phyloP scores from a whole-genome alignment of 1,139 yeast species.

The Yamadazyma epiphylla region DNA sequence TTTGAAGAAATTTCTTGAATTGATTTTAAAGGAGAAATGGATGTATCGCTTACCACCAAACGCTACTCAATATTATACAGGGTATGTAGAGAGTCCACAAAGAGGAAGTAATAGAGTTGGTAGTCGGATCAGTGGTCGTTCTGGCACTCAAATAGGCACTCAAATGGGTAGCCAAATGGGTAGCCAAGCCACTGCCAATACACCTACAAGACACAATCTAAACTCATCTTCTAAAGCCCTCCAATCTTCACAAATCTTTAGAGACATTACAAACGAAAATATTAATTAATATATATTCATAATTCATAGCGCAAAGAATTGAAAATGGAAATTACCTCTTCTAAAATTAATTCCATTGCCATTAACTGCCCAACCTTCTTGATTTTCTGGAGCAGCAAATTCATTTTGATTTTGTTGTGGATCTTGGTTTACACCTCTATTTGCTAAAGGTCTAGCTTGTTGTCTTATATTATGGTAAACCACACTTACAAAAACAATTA shows the following conservation, averaged over 20 bases:
- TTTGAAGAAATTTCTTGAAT: constrained; percentile 57
- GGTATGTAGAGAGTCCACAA: neutral
- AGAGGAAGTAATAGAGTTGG: neutral
- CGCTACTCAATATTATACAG: constrained; percentile 25
- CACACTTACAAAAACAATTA: constrained; percentile 26
- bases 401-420: constrained; percentile 5
- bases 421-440: constrained; percentile 12
- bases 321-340: constrained; percentile 34
- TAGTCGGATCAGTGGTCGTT: no score
- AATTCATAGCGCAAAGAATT: constrained; percentile 26
- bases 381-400: neutral
- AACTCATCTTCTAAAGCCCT: neutral
- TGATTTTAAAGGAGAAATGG: constrained; percentile 65
- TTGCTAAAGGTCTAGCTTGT: constrained; percentile 22
- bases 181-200: neutral
- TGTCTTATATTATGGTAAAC: constrained; percentile 27
- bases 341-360: constrained; percentile 19
- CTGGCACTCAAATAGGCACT: no score
- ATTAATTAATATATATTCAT: constrained; percentile 1
- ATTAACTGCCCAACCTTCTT: constrained; percentile 12
- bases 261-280: neutral
- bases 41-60: constrained; percentile 47
- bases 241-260: neutral
- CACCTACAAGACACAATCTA: neutral
- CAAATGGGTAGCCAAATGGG: neutral